Percentiles rank a stretch among this genome's conserved stretches.
Conservation (phyloP, 371 early-diverging fungal species). For the Gilbertella persicaria region DNA sequence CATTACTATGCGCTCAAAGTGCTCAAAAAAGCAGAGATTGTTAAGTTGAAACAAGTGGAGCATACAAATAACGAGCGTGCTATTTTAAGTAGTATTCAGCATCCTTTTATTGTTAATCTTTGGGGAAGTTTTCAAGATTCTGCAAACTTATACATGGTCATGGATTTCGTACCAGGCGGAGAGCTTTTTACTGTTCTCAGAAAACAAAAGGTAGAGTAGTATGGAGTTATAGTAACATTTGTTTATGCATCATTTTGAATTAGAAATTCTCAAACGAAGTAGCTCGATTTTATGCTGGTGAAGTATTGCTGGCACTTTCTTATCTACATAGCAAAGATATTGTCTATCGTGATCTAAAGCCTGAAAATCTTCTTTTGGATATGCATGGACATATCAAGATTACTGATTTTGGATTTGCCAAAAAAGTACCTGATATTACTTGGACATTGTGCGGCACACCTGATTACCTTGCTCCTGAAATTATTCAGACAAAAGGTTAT, state of each 20-base stretch:
- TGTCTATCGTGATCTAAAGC: constrained; percentile 95
- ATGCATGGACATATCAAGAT: constrained; percentile 97
- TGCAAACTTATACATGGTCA: constrained; percentile 86
- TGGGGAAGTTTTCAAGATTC: constrained; percentile 88
- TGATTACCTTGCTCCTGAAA: constrained; percentile 95
- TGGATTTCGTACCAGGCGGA: constrained; percentile 95
- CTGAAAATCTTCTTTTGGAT: constrained; percentile 92
- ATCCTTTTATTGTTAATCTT: constrained; percentile 89
- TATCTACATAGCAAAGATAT: constrained; percentile 90
- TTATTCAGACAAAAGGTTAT: constrained; percentile 89
- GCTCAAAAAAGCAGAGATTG: constrained; percentile 88
- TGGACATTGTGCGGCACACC: constrained; percentile 99
- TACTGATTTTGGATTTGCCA: constrained; percentile 99
- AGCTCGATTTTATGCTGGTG: constrained; percentile 81
- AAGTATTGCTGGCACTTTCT: constrained; percentile 75
- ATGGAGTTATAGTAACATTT: not conserved
- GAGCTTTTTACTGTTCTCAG: constrained; percentile 86
- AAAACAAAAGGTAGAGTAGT: constrained; percentile 21
- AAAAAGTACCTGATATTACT: constrained; percentile 85
- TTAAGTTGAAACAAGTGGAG: constrained; percentile 89
- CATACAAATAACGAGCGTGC: constrained; percentile 86
- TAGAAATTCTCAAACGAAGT: constrained; percentile 85
- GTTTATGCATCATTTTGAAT: not conserved
- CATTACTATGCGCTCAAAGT: constrained; percentile 90
- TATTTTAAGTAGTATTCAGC: constrained; percentile 74